Evolutionary conservation across 1,284 basidiomycete genomes (phyloP).

Genomic region (Inonotus obliquus): DNA sequence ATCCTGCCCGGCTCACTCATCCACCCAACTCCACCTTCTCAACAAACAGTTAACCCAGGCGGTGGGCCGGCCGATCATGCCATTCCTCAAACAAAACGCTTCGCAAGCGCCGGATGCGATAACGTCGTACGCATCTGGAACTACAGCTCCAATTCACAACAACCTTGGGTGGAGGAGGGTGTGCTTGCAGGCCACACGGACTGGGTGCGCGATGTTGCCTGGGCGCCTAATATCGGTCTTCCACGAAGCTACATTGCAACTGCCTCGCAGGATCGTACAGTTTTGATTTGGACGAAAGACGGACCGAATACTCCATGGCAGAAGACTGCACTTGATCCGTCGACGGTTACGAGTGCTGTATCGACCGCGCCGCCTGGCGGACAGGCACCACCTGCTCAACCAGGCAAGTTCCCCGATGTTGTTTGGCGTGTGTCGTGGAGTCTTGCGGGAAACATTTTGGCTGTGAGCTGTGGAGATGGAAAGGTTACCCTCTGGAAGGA

Average conservation of each 20-base stretch:
- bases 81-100: constrained; percentile 66
- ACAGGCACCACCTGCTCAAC: constrained; percentile 23
- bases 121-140: constrained; percentile 95
- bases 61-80: constrained; percentile 23
- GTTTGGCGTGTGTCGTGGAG: constrained; percentile 99
- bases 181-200: constrained; percentile 88
- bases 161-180: constrained; percentile 89
- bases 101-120: constrained; percentile 95
- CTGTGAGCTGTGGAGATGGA: constrained; percentile 96
- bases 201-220: constrained; percentile 98
- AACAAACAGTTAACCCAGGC: constrained; percentile 15
- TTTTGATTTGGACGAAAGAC: constrained; percentile 93
- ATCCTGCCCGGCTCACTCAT: constrained; percentile 81
- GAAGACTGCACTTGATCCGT: constrained; percentile 82
- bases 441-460: constrained; percentile 92
- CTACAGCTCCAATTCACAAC: constrained; percentile 69
- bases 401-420: constrained; percentile 87
- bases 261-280: constrained; percentile 91
- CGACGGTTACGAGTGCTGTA: constrained; percentile 42
- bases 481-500: constrained; percentile 99
- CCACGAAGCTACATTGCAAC: constrained; percentile 94
- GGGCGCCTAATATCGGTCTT: constrained; percentile 95
- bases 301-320: constrained; percentile 77
- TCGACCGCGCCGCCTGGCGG: constrained; percentile 34
- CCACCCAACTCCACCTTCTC: constrained; percentile 45